A percentile compares a stretch with the other conserved stretches of the same genome.
Evolutionary conservation across 805 yeast species (phyloP).

Genomic region (Wickerhamiella sergipiensis): DNA sequence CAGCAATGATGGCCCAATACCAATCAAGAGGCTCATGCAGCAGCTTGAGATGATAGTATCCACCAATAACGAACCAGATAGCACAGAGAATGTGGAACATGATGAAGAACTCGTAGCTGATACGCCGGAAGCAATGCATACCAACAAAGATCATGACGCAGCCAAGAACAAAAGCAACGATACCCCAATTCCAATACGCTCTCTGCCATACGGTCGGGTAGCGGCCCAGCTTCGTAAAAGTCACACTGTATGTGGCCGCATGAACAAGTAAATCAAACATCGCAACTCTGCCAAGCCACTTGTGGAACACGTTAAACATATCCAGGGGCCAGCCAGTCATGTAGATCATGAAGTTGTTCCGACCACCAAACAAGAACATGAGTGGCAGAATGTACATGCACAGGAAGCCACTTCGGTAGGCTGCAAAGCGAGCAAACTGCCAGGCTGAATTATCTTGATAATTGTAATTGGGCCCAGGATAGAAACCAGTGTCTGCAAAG

Average conservation of each 20-base stretch:
- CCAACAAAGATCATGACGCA: slow-evolving; percentile 37
- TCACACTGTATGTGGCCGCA: slow-evolving; percentile 35
- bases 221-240: slow-evolving; percentile 28
- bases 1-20: slow-evolving; percentile 38
- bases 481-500: slow-evolving; percentile 6
- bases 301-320: slow-evolving; percentile 45
- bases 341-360: slow-evolving; percentile 48
- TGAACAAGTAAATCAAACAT: slow-evolving; percentile 39
- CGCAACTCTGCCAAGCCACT: slow-evolving; percentile 43
- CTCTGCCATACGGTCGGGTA: slow-evolving; percentile 16
- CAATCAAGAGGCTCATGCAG: slow-evolving; percentile 34
- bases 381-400: slow-evolving; percentile 31
- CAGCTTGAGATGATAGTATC: slow-evolving; percentile 41
- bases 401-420: slow-evolving; percentile 8
- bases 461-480: background rate
- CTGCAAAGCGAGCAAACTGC: background rate
- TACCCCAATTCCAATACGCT: slow-evolving; percentile 26
- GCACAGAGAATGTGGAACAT: slow-evolving; percentile 42
- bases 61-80: slow-evolving; percentile 36
- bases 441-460: background rate
- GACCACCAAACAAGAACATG: slow-evolving; percentile 47
- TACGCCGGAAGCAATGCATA: slow-evolving; percentile 35
- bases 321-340: slow-evolving; percentile 44
- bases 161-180: slow-evolving; percentile 30
- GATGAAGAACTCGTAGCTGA: slow-evolving; percentile 44